Conservation (phyloP, 805 yeast species). For the Brettanomyces bruxellensis region DNA sequence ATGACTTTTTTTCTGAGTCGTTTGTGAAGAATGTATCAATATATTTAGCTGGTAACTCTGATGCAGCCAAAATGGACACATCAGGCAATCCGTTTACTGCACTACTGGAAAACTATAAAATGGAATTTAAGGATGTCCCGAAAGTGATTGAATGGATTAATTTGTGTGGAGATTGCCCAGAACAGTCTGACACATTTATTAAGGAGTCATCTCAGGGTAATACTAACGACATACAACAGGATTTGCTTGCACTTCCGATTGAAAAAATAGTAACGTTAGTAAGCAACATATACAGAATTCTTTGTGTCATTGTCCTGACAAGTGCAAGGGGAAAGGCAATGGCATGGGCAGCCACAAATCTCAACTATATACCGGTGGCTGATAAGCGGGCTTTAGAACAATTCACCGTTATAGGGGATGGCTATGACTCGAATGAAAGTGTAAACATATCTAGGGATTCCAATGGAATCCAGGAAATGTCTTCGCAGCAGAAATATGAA, state of each 20-base stretch:
- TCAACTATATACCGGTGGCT: constrained; percentile 14
- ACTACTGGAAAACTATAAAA: not conserved
- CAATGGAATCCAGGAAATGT: not conserved
- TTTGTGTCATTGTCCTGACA: constrained; percentile 15
- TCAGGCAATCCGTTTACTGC: not conserved
- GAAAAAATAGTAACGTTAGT: not conserved
- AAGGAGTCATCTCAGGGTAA: not conserved
- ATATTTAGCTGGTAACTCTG: not conserved
- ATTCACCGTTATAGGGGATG: constrained; percentile 7
- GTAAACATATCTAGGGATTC: not conserved
- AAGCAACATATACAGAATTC: constrained; percentile 16
- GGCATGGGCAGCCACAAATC: constrained; percentile 22
- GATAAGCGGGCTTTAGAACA: constrained; percentile 12
- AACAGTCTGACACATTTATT: not conserved
- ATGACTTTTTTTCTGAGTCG: not conserved
- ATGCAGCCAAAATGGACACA: not conserved
- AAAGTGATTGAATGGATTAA: not conserved
- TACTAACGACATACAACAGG: not conserved
- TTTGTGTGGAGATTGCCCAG: not conserved
- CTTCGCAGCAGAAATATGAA: not conserved
- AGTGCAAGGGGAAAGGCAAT: constrained; percentile 17
- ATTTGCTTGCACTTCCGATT: not conserved
- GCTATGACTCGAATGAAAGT: no score
- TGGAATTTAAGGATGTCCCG: not conserved
- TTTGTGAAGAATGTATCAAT: not conserved